Percentiles rank a stretch among this genome's conserved stretches.
Evolutionary conservation across 768 basidiomycete genomes (phyloP).

Genomic region (Leccinellum albellum): DNA sequence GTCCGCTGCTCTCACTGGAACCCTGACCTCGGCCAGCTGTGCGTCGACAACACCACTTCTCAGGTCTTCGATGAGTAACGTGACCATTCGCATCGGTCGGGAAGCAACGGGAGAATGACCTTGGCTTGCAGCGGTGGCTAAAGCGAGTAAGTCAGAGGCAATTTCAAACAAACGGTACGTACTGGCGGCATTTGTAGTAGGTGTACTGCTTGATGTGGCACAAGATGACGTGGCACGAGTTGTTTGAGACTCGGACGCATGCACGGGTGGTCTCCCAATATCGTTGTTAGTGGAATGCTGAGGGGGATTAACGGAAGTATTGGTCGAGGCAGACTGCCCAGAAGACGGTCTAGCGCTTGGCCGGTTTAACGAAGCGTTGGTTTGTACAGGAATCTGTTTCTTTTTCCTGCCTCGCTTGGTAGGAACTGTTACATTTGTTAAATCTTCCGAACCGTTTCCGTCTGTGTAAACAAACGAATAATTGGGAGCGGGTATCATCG

Average conservation of each 20-base stretch:
- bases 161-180: slow-evolving; percentile 10
- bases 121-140: slow-evolving; percentile 12
- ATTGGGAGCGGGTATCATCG: slow-evolving; percentile 1
- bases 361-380: neutral
- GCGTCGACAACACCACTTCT: slow-evolving; percentile 52
- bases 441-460: slow-evolving; percentile 1
- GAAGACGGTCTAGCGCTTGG: slow-evolving; percentile 3
- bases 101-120: slow-evolving; percentile 9
- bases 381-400: neutral
- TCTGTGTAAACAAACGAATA: neutral
- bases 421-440: neutral
- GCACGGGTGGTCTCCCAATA: neutral
- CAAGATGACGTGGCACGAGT: neutral
- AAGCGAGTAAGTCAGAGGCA: slow-evolving; percentile 6
- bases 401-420: slow-evolving; percentile 15
- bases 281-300: slow-evolving; percentile 8
- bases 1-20: slow-evolving; percentile 50
- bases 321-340: slow-evolving; percentile 1
- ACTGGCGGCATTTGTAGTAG: slow-evolving; percentile 33
- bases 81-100: slow-evolving; percentile 49
- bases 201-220: slow-evolving; percentile 2
- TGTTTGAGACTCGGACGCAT: neutral
- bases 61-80: slow-evolving; percentile 62
- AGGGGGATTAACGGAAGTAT: neutral
- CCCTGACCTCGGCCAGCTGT: slow-evolving; percentile 62